Evolutionary conservation across 768 basidiomycete genomes (phyloP).

Genomic region (Coprinellus micaceus): DNA sequence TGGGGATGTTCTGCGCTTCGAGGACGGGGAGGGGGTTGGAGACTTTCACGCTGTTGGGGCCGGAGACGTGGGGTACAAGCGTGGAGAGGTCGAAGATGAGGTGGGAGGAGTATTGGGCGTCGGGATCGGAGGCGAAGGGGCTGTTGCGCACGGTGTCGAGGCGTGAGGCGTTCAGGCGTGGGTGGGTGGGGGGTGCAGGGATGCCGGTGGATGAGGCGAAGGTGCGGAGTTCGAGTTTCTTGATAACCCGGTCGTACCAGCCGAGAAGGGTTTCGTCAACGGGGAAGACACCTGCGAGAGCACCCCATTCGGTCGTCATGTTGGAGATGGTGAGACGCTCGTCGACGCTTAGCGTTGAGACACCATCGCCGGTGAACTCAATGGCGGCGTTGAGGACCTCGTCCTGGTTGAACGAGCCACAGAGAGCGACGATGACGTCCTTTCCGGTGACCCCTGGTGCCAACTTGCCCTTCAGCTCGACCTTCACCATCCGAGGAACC

Average conservation of each 20-base stretch:
- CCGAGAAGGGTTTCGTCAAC: conserved; percentile 75
- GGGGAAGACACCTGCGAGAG: conserved; percentile 92
- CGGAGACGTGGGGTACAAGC: conserved; percentile 92
- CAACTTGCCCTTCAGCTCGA: conserved; percentile 80
- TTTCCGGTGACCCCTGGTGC: conserved; percentile 93
- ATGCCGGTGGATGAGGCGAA: conserved; percentile 60
- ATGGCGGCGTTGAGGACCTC: conserved; percentile 96
- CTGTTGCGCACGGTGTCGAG: conserved; percentile 59
- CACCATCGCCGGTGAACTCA: conserved; percentile 91
- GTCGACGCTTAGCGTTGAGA: conserved; percentile 74
- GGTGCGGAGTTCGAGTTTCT: conserved; percentile 70
- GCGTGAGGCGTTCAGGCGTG: conserved; percentile 75
- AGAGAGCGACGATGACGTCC: conserved; percentile 95
- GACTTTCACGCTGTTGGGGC: conserved; percentile 96
- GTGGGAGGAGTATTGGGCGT: conserved; percentile 80
- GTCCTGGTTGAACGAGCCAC: conserved; percentile 92
- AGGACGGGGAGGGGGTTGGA: conserved; percentile 91
- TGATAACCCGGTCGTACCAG: conserved; percentile 81
- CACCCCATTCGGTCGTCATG: conserved; percentile 99
- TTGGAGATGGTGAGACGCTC: conserved; percentile 97
- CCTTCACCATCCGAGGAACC: conserved; percentile 93
- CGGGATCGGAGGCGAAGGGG: conserved; percentile 64
- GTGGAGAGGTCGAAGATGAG: conserved; percentile 90
- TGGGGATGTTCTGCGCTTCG: conserved; percentile 65
- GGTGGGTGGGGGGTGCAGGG: conserved; percentile 75